Base-by-base conservation (phyloP, 164 flowering plant species). In the Macadamia tetraphylla region DNA sequence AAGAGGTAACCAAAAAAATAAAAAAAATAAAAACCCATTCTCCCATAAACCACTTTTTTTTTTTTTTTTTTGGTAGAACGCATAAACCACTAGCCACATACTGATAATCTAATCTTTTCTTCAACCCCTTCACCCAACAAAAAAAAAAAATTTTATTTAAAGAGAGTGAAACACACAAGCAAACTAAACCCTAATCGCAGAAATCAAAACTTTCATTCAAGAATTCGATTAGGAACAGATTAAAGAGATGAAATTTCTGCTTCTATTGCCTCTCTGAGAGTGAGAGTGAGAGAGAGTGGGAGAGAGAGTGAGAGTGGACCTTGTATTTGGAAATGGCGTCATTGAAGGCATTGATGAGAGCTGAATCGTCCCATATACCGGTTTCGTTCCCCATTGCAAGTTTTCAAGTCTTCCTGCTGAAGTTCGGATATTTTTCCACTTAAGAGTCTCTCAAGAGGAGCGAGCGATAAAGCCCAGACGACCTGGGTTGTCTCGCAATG, bases 291-390 rank as follows among this genome's bases (percentile, higher is more conserved):
- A 74, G 23, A 44, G 7, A 59, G 58, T 14, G 3, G 23, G 23
- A 30, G 60, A 65, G 52, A 63, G 64, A 74, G 65, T 64, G 32
- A 64, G 53, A 71, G 42, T 5, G 40, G 17, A 87, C 94, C 91
- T 84, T 89, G 83, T 86, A 86, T 55, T 77, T 84, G 75, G 80
- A 66, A 60, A 91, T 73, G 71, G 94, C 90, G 58, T 70, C 44
- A 46, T 88, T 84, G 70, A 89, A 89, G 62, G 97, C 94, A 58
- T 79, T 75, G 71, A 88, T 46, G 48, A 91, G 87, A 68, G 86
- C 87, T 0, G 94, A 85, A 71, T 91, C 92, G 58, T 88, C 94
- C 94, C 91, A 89, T 29, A 83, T 69, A 1, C 74, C 87, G 4
- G 71, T 76, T 66, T 76, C 81, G 70, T 81, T 81, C 46, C 78